phyloP scores from a whole-genome alignment of 129 eudicot genomes.

The Kitagawia praeruptora region DNA sequence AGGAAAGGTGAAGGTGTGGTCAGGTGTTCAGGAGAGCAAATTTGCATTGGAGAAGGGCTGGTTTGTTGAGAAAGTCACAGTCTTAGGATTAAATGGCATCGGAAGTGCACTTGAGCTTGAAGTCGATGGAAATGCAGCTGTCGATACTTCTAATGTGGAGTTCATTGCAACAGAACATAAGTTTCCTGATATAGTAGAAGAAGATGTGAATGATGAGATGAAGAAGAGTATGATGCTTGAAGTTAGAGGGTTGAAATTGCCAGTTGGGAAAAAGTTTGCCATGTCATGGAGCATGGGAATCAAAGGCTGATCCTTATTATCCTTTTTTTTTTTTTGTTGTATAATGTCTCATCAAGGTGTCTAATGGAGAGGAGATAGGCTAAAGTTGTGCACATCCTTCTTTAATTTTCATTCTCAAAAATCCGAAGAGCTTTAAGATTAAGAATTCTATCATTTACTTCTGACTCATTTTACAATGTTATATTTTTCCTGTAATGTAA shows the following conservation, averaged over 20 bases:
- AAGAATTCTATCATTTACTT: neutral
- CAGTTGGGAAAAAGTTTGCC: slow-evolving; percentile 57
- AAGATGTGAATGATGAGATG: slow-evolving; percentile 22
- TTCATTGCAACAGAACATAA: slow-evolving; percentile 30
- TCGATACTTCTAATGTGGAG: slow-evolving; percentile 40
- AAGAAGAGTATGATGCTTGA: slow-evolving; percentile 73
- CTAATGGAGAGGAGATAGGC: slow-evolving; percentile 20
- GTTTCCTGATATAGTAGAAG: slow-evolving; percentile 30
- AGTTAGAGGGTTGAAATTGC: slow-evolving; percentile 70
- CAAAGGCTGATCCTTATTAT: slow-evolving; percentile 13
- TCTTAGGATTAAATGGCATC: slow-evolving; percentile 52
- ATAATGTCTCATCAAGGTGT: neutral
- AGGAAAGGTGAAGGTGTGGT: slow-evolving; percentile 66
- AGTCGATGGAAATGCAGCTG: slow-evolving; percentile 43
- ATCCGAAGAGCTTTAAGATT: slow-evolving; percentile 4
- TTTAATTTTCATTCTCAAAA: neutral
- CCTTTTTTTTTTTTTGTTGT: neutral
- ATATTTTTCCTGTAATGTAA: neutral
- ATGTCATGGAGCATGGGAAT: slow-evolving; percentile 68
- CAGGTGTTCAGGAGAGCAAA: slow-evolving; percentile 64
- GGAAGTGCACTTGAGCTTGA: slow-evolving; percentile 27
- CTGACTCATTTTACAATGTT: neutral
- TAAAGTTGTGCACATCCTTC: slow-evolving; percentile 23
- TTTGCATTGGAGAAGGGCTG: slow-evolving; percentile 67
- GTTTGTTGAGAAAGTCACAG: slow-evolving; percentile 58